Percentiles rank a stretch among this genome's conserved stretches.
phyloP scores from a whole-genome alignment of 1,284 basidiomycete genomes.

The Cystobasidium slooffiae region DNA sequence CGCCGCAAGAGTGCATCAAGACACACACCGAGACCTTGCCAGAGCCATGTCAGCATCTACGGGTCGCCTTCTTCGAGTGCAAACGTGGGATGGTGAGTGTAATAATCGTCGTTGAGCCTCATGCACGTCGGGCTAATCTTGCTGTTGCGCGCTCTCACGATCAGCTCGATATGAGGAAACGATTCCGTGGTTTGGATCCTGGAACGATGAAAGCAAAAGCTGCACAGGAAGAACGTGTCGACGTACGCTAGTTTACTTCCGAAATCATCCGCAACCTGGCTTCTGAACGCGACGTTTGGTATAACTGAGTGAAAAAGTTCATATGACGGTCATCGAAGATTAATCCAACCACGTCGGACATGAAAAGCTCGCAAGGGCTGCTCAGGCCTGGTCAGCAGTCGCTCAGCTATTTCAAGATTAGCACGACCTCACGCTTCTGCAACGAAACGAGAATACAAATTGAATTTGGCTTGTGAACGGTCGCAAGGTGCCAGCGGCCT shows the following conservation, averaged over 20 bases:
- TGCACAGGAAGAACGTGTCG: constrained; percentile 39
- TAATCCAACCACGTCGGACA: too few relatives aligned
- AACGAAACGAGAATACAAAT: too few relatives aligned
- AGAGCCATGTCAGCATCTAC: constrained; percentile 71
- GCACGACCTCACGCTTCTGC: too few relatives aligned
- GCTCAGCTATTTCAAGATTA: too few relatives aligned
- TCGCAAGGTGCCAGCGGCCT: too few relatives aligned
- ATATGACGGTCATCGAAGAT: too few relatives aligned
- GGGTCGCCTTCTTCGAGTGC: constrained; percentile 80
- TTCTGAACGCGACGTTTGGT: too few relatives aligned
- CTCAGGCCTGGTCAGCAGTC: too few relatives aligned
- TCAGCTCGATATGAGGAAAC: constrained; percentile 47
- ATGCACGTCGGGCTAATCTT: neutral
- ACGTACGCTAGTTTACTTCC: constrained; percentile 9
- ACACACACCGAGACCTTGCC: constrained; percentile 73
- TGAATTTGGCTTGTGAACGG: too few relatives aligned
- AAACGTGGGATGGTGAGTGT: constrained; percentile 79
- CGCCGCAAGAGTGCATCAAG: constrained; percentile 71
- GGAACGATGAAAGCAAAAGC: constrained; percentile 36
- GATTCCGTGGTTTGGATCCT: constrained; percentile 43
- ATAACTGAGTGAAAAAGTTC: too few relatives aligned
- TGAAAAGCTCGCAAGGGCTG: too few relatives aligned
- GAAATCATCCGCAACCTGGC: too few relatives aligned
- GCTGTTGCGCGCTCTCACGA: neutral
- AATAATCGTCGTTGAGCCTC: neutral